A percentile compares a stretch with the other conserved stretches of the same genome.
Conservation (phyloP, 2,329 filamentous ascomycete species). For the Colletotrichum spaethianum region DNA sequence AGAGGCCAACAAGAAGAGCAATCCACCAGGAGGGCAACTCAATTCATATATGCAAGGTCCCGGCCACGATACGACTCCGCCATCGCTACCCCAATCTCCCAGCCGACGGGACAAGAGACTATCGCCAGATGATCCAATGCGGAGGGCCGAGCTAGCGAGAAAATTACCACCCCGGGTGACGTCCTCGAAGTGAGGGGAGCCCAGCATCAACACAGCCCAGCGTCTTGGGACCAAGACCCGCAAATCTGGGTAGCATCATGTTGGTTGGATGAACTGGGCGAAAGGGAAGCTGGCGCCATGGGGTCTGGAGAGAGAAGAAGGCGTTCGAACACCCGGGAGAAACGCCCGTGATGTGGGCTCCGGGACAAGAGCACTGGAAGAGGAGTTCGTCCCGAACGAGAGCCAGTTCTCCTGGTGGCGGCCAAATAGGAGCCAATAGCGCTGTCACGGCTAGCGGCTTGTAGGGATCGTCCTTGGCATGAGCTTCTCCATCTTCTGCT, state of each 20-base stretch:
- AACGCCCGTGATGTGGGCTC: constrained; percentile 19
- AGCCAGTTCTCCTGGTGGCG: constrained; percentile 9
- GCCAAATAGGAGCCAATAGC: constrained; percentile 16
- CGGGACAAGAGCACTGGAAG: constrained; percentile 16
- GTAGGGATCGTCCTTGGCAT: constrained; percentile 24
- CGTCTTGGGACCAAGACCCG: constrained; percentile 32
- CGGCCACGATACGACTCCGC: constrained; percentile 8
- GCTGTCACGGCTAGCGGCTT: constrained; percentile 27
- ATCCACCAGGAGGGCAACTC: constrained; percentile 13
- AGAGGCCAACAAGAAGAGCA: not conserved
- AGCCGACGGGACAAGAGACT: constrained; percentile 13
- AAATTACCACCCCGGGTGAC: constrained; percentile 14
- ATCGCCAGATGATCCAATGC: constrained; percentile 18
- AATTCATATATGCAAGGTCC: constrained; percentile 41
- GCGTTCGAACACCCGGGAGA: not conserved
- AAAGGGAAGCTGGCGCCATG: not conserved
- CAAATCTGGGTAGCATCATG: constrained; percentile 11
- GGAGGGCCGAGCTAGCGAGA: not conserved
- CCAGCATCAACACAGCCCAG: constrained; percentile 7
- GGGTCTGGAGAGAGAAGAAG: not conserved
- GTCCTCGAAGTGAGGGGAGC: constrained; percentile 36
- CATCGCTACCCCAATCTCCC: constrained; percentile 26
- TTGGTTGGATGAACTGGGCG: constrained; percentile 15
- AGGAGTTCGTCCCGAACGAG: constrained; percentile 23
- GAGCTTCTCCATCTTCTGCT: constrained; percentile 25